These are phyloP conservation scores for Nannizziopsis barbatae DNA, from an alignment of 2,329 filamentous ascomycete genomes.

Conservation along the genomic window DNA sequence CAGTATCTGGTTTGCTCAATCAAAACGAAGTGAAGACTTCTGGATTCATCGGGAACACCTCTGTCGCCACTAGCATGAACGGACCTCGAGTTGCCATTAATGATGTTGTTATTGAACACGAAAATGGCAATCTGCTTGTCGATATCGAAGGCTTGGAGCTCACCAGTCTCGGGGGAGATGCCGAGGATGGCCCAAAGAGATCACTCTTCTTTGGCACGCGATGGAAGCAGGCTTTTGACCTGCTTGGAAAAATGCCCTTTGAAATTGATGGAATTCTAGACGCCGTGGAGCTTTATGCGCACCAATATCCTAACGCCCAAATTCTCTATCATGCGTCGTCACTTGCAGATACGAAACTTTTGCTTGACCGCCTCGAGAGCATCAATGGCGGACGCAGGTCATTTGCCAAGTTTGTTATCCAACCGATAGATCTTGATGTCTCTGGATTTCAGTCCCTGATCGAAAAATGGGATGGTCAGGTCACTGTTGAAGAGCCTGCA, in stretches of 20 bases:
- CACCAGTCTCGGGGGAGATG: slow-evolving; percentile 16
- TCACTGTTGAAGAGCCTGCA: neutral
- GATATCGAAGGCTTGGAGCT: slow-evolving; percentile 17
- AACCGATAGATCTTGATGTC: neutral
- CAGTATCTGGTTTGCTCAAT: slow-evolving; percentile 15
- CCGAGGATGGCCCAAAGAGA: slow-evolving; percentile 12
- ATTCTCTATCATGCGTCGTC: slow-evolving; percentile 17
- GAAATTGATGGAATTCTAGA: slow-evolving; percentile 10
- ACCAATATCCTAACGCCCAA: slow-evolving; percentile 17
- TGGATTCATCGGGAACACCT: slow-evolving; percentile 14
- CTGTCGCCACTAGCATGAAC: slow-evolving; percentile 9
- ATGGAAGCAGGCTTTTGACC: slow-evolving; percentile 18
- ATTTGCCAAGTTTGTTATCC: slow-evolving; percentile 8
- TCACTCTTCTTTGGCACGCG: slow-evolving; percentile 18
- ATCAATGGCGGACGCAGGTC: slow-evolving; percentile 5
- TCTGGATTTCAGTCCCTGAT: slow-evolving; percentile 3
- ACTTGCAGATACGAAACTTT: slow-evolving; percentile 16
- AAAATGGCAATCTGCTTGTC: slow-evolving; percentile 12
- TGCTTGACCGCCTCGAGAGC: slow-evolving; percentile 3
- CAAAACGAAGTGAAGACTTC: slow-evolving; percentile 12
- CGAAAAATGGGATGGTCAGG: slow-evolving; percentile 5
- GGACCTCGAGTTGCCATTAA: slow-evolving; percentile 17
- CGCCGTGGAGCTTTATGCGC: slow-evolving; percentile 10
- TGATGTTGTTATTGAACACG: slow-evolving; percentile 15
- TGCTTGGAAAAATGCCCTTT: slow-evolving; percentile 4